phyloP scores from a whole-genome alignment of 345 rosid species.

The Firmiana major region DNA sequence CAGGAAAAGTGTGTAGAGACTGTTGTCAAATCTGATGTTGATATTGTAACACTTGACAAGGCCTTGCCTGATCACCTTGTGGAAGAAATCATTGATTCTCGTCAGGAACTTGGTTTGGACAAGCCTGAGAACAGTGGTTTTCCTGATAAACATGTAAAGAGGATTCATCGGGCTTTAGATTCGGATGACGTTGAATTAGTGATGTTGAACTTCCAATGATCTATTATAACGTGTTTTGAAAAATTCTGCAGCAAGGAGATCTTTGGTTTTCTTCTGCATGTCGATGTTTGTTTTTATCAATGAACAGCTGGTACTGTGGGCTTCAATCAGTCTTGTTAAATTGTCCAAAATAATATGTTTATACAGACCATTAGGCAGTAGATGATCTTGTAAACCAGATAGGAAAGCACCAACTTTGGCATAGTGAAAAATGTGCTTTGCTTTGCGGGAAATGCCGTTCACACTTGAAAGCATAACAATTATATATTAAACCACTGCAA shows the following conservation, averaged over 20 bases:
- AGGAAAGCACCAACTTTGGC: not conserved
- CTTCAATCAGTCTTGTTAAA: not conserved
- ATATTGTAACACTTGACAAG: constrained; percentile 54
- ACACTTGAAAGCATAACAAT: not conserved
- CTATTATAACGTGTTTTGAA: not conserved
- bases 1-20: constrained; percentile 43
- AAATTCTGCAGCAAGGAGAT: not conserved
- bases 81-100: constrained; percentile 44
- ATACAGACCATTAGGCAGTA: not conserved
- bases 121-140: constrained; percentile 27
- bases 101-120: constrained; percentile 35
- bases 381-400: not conserved
- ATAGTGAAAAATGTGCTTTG: not conserved
- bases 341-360: not conserved
- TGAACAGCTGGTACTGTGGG: not conserved
- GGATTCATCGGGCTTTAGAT: constrained; percentile 73
- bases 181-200: constrained; percentile 87
- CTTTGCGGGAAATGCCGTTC: not conserved
- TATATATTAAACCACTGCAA: not conserved
- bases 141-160: constrained; percentile 53
- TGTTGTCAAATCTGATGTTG: constrained; percentile 57
- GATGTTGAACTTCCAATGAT: constrained; percentile 2
- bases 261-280: not conserved
- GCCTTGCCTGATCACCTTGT: constrained; percentile 50
- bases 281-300: not conserved